phyloP scores from a whole-genome alignment of 768 basidiomycete genomes.

The Boletus tylopilopsis region DNA sequence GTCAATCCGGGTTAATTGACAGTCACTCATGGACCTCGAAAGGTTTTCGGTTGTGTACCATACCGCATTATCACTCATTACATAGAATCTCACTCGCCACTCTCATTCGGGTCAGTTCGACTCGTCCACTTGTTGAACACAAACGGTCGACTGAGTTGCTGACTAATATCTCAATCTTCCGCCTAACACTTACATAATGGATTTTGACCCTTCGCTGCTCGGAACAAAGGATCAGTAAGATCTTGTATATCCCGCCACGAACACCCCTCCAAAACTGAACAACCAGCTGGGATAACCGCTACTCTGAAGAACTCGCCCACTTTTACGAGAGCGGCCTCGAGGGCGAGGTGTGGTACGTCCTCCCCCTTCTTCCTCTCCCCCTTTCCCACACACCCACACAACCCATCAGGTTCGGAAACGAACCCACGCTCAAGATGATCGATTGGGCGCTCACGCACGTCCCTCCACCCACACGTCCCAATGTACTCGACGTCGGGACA shows the following conservation, averaged over 20 bases:
- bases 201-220: slow-evolving; percentile 66
- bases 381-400: background rate
- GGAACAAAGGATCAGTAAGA: slow-evolving; percentile 78
- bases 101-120: background rate
- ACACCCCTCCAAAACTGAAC: background rate
- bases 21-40: slow-evolving; percentile 1
- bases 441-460: slow-evolving; percentile 61
- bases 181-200: slow-evolving; percentile 23
- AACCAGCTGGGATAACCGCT: slow-evolving; percentile 74
- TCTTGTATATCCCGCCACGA: background rate
- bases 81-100: slow-evolving; percentile 17
- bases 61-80: slow-evolving; percentile 11
- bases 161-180: slow-evolving; percentile 17
- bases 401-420: slow-evolving; percentile 69
- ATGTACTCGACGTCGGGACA: slow-evolving; percentile 71
- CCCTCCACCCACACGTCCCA: slow-evolving; percentile 44
- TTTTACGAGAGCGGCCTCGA: slow-evolving; percentile 79
- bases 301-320: slow-evolving; percentile 64
- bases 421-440: slow-evolving; percentile 75
- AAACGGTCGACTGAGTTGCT: no score
- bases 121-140: background rate
- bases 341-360: slow-evolving; percentile 75
- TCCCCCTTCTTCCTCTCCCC: background rate
- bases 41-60: slow-evolving; percentile 17
- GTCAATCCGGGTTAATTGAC: background rate